Conservation (phyloP, 2,329 filamentous ascomycete genomes). For the Graphiopsis chlorocephala region DNA sequence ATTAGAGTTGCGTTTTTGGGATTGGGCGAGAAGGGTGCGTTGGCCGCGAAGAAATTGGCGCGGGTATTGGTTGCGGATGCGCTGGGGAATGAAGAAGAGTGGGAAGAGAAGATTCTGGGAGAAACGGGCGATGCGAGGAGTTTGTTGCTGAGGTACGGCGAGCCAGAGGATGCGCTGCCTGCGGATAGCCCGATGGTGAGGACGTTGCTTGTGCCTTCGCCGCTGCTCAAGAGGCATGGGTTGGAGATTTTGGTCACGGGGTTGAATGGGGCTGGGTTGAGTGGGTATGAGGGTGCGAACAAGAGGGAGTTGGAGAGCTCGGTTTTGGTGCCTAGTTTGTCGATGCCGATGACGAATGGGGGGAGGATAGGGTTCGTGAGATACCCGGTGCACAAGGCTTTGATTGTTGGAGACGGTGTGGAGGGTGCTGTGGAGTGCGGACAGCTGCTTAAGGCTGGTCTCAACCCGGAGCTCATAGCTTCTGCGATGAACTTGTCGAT, state of each 20-base stretch:
- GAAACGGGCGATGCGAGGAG: conserved; percentile 35
- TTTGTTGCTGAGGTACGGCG: conserved; percentile 50
- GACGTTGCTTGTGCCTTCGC: conserved; percentile 63
- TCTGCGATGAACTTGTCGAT: conserved; percentile 57
- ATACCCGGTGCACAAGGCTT: conserved; percentile 78
- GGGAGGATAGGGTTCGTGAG: conserved; percentile 65
- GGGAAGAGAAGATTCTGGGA: conserved; percentile 44
- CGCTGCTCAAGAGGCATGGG: conserved; percentile 58
- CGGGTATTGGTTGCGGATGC: conserved; percentile 56
- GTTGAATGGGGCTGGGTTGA: conserved; percentile 44
- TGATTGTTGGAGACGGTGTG: conserved; percentile 72
- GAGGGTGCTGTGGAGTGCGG: conserved; percentile 60
- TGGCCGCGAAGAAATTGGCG: conserved; percentile 63
- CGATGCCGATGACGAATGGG: conserved; percentile 63
- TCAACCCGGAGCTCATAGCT: conserved; percentile 45
- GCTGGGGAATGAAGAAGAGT: conserved; percentile 39
- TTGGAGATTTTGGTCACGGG: conserved; percentile 62
- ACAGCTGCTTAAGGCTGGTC: conserved; percentile 35
- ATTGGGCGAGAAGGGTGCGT: conserved; percentile 33
- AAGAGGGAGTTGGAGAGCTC: conserved; percentile 55
- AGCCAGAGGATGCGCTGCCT: conserved; percentile 46
- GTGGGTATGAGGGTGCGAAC: conserved; percentile 29
- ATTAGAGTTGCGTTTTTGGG: conserved; percentile 54
- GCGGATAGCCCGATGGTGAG: conserved; percentile 53
- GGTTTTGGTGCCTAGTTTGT: conserved; percentile 70